Evolutionary conservation across 1,284 basidiomycete species (phyloP), one percentile per base, ranked within the genome.

Genomic region (Vanrija humicola): DNA sequence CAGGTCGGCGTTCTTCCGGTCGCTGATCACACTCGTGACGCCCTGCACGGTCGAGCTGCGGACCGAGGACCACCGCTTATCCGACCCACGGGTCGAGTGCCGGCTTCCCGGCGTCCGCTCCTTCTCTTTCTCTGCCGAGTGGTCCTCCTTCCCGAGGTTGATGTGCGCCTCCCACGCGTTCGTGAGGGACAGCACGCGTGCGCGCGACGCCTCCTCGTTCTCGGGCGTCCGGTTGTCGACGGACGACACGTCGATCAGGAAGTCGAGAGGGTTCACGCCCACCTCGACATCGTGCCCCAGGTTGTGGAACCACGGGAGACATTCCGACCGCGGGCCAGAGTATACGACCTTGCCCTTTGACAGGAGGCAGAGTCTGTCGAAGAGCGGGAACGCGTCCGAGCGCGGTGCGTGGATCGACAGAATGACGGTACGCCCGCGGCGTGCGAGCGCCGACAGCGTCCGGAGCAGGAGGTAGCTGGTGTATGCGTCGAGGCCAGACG

Each of bases 401-500:
- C 81, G 77, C 0, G 82, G 82, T 23, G 81, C 79, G 60, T 83
- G 82, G 15, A 83, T 74, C 3, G 77, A 78, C 23, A 82, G 67
- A 28, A 82, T 77, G 48, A 83, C 74, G 0, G 80, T 81, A 0
- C 81, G 75, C 0, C 79, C 78, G 44, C 78, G 72, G 23, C 72
- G 71, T 10, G 82, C 79, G 16, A 83, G 78, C 0, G 74, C 70
- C 4, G 70, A 77, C 5, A 83, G 73, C 2, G 80, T 81, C 34
- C 77, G 71, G 23, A 82, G 76, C 12, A 82, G 72, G 23, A 79
- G 69, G 58, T 78, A 81, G 0, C 81, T 79, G 1, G 80, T 81
- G 54, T 79, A 81, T 0, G 80, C 77, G 59, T 83, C 82, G 38
- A 76, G 66, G 38, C 74, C 72, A 12, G 70, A 70, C 1, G 73